A percentile compares a stretch with the other conserved stretches of the same genome.
These are phyloP conservation scores for Colletotrichum aenigma DNA, from an alignment of 2,329 filamentous ascomycete genomes.

Conservation along the genomic window DNA sequence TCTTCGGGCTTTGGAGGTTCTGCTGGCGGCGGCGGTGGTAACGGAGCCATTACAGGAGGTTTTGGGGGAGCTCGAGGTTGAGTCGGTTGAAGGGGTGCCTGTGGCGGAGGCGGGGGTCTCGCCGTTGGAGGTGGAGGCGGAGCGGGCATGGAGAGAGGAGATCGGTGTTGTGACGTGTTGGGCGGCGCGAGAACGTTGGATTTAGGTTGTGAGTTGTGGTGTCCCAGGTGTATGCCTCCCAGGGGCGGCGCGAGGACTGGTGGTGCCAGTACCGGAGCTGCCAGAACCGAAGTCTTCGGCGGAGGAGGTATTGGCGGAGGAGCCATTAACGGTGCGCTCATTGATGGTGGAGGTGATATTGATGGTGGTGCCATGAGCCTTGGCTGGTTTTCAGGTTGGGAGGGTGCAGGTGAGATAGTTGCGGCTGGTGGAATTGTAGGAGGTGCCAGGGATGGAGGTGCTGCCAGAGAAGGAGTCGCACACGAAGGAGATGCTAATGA, in stretches of 20 bases:
- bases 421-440: slow-evolving; percentile 12
- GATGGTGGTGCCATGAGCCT: slow-evolving; percentile 19
- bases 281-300: slow-evolving; percentile 32
- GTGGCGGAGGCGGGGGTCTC: slow-evolving; percentile 21
- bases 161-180: slow-evolving; percentile 42
- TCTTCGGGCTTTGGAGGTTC: slow-evolving; percentile 5
- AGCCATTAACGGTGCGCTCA: not conserved
- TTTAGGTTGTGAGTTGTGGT: slow-evolving; percentile 36
- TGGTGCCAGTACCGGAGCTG: slow-evolving; percentile 37
- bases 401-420: slow-evolving; percentile 22
- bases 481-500: not conserved
- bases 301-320: slow-evolving; percentile 2
- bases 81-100: slow-evolving; percentile 18
- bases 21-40: slow-evolving; percentile 23
- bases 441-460: not conserved
- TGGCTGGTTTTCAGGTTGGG: slow-evolving; percentile 27
- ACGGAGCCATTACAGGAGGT: not conserved
- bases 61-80: slow-evolving; percentile 13
- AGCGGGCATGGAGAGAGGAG: slow-evolving; percentile 37
- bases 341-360: not conserved
- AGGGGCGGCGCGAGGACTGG: slow-evolving; percentile 41
- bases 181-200: slow-evolving; percentile 50
- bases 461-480: not conserved
- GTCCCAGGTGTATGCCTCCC: slow-evolving; percentile 29
- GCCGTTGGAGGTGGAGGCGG: slow-evolving; percentile 26